Evolutionary conservation across 1,139 yeast species (phyloP).

Genomic region (Waltiozyma solani): DNA sequence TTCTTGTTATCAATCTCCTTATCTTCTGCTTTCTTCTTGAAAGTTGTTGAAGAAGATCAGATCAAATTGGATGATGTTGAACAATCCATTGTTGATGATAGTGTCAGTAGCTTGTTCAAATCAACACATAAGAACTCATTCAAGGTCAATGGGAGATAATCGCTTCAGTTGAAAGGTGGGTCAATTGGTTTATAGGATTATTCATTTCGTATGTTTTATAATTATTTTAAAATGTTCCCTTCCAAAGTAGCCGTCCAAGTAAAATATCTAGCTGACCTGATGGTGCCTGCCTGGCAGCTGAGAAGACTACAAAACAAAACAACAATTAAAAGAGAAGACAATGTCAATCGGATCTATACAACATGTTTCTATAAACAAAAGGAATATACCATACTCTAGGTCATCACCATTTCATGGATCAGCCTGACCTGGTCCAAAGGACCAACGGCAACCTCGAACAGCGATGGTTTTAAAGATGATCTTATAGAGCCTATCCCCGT

Average conservation of each 20-base stretch:
- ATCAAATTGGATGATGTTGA: neutral
- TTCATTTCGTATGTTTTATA: too few relatives aligned
- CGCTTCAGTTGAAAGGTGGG: too few relatives aligned
- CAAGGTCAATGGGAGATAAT: neutral
- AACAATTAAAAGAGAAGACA: too few relatives aligned
- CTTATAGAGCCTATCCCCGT: conserved; percentile 2
- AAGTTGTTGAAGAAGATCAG: neutral
- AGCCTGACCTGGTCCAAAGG: conserved; percentile 23
- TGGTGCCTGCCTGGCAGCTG: too few relatives aligned
- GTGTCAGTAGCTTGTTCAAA: neutral
- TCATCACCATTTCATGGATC: conserved; percentile 91
- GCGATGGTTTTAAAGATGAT: conserved; percentile 85
- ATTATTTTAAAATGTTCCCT: too few relatives aligned
- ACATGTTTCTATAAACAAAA: too few relatives aligned
- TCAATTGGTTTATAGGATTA: too few relatives aligned
- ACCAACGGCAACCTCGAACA: conserved; percentile 70
- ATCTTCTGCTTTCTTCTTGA: conserved; percentile 5
- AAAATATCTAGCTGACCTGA: too few relatives aligned
- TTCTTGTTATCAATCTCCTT: conserved; percentile 8
- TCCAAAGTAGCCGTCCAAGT: too few relatives aligned
- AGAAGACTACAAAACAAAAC: too few relatives aligned
- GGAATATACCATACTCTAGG: conserved; percentile 32
- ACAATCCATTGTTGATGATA: neutral
- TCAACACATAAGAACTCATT: neutral
- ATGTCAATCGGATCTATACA: too few relatives aligned